Evolutionary conservation across 78 protist genomes (phyloP).

Genomic region (Cavenderia fasciculata): DNA sequence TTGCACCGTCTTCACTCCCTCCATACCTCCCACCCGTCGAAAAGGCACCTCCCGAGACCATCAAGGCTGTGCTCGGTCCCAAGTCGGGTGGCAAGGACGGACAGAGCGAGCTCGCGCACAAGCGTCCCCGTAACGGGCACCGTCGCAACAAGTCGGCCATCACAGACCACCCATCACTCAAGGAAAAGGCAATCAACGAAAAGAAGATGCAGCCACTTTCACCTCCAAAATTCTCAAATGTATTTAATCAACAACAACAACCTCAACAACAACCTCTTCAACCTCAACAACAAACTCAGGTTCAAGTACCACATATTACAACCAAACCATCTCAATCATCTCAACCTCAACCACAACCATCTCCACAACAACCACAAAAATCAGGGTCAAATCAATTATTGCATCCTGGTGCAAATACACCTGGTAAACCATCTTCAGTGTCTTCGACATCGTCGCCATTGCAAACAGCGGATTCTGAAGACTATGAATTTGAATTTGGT

Average conservation of each 20-base stretch:
- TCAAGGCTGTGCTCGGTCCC: neutral
- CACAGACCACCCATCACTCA: conserved; percentile 63
- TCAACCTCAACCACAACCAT: too few species aligned
- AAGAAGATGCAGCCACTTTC: conserved; percentile 46
- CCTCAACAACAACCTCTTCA: neutral
- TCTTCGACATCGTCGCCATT: too few species aligned
- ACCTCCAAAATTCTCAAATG: conserved; percentile 64
- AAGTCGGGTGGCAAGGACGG: neutral
- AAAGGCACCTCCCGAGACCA: conserved; percentile 48
- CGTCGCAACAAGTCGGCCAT: conserved; percentile 59
- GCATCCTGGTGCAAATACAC: too few species aligned
- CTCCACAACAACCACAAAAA: neutral
- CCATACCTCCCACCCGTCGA: conserved; percentile 42
- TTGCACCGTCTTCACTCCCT: neutral
- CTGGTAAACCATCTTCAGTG: too few species aligned
- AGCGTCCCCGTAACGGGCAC: conserved; percentile 20
- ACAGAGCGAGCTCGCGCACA: neutral
- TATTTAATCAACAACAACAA: conserved; percentile 14
- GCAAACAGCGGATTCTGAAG: too few species aligned
- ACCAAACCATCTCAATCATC: too few species aligned
- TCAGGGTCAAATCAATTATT: too few species aligned
- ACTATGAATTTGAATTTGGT: conserved; percentile 56
- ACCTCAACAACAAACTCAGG: conserved; percentile 8
- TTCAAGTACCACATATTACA: too few species aligned
- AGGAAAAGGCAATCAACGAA: conserved; percentile 47